Evolutionary conservation across 345 rosid genomes (phyloP).

Genomic region (Gossypium mustelinum): DNA sequence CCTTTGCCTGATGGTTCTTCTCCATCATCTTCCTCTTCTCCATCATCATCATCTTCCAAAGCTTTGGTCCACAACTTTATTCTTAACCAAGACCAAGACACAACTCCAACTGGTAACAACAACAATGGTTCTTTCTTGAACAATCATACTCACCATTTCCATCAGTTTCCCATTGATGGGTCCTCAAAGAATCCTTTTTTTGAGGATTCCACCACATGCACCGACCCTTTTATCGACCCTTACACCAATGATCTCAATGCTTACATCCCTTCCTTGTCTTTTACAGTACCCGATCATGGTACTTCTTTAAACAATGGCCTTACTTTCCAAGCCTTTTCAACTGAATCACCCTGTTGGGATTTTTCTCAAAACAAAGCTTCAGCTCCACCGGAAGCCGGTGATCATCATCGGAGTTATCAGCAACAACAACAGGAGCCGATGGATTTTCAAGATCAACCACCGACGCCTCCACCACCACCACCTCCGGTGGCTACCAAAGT

Average conservation of each 20-base stretch:
- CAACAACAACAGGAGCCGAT: neutral
- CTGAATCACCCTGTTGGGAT: slow-evolving; percentile 9
- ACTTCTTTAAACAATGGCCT: neutral
- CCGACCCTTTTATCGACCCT: slow-evolving; percentile 10
- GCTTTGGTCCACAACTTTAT: slow-evolving; percentile 19
- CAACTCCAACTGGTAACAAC: neutral
- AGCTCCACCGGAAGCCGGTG: neutral
- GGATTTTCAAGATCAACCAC: slow-evolving; percentile 14
- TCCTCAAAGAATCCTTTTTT: slow-evolving; percentile 19
- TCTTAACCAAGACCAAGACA: slow-evolving; percentile 12
- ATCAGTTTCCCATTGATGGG: slow-evolving; percentile 16
- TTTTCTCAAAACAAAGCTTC: slow-evolving; percentile 4
- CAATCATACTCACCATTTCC: slow-evolving; percentile 15
- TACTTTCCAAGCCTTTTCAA: slow-evolving; percentile 16
- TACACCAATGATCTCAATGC: slow-evolving; percentile 5
- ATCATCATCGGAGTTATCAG: neutral
- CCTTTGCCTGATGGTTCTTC: slow-evolving; percentile 1
- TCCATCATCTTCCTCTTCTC: too few relatives aligned
- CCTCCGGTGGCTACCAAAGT: neutral
- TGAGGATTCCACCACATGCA: slow-evolving; percentile 17
- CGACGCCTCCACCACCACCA: neutral
- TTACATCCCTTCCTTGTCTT: neutral
- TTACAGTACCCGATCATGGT: neutral
- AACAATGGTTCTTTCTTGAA: slow-evolving; percentile 12
- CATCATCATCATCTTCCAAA: neutral